phyloP scores from a whole-genome alignment of 2,329 filamentous ascomycete species.

The Diaporthe vaccinii region DNA sequence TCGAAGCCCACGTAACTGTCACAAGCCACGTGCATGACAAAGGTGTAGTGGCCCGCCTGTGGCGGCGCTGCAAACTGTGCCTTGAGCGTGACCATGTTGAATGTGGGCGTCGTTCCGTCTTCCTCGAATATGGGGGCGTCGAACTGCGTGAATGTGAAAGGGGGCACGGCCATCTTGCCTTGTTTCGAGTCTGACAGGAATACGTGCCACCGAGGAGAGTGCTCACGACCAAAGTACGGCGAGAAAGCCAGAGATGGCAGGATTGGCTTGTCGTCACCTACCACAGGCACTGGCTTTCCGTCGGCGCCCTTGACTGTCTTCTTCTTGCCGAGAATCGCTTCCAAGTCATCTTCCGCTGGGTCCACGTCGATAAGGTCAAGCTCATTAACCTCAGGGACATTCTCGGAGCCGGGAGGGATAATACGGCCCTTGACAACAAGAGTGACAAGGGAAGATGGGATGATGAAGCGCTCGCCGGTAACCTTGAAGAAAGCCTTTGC shows the following conservation, averaged over 20 bases:
- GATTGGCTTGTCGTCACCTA: slow-evolving; percentile 71
- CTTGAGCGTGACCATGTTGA: slow-evolving; percentile 95
- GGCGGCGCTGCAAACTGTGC: slow-evolving; percentile 97
- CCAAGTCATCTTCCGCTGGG: slow-evolving; percentile 91
- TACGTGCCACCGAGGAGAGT: slow-evolving; percentile 92
- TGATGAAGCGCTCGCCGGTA: slow-evolving; percentile 91
- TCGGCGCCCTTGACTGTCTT: slow-evolving; percentile 73
- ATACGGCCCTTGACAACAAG: slow-evolving; percentile 96
- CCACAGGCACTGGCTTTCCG: slow-evolving; percentile 65
- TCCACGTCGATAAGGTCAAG: slow-evolving; percentile 91
- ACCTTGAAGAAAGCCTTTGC: slow-evolving; percentile 99
- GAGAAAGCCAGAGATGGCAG: slow-evolving; percentile 90
- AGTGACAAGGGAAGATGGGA: slow-evolving; percentile 91
- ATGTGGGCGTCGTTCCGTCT: slow-evolving; percentile 84
- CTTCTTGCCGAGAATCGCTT: slow-evolving; percentile 84
- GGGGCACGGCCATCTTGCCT: slow-evolving; percentile 95
- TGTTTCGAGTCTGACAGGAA: slow-evolving; percentile 96
- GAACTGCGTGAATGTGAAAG: slow-evolving; percentile 94
- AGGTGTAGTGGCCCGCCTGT: slow-evolving; percentile 92
- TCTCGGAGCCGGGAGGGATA: slow-evolving; percentile 84
- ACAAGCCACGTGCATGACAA: slow-evolving; percentile 93
- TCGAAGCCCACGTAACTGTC: slow-evolving; percentile 97
- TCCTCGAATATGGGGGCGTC: slow-evolving; percentile 88
- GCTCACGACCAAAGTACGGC: slow-evolving; percentile 90
- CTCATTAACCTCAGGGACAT: slow-evolving; percentile 81